Base-by-base conservation (phyloP, 805 yeast genomes). In the Candida pseudoglaebosa region DNA sequence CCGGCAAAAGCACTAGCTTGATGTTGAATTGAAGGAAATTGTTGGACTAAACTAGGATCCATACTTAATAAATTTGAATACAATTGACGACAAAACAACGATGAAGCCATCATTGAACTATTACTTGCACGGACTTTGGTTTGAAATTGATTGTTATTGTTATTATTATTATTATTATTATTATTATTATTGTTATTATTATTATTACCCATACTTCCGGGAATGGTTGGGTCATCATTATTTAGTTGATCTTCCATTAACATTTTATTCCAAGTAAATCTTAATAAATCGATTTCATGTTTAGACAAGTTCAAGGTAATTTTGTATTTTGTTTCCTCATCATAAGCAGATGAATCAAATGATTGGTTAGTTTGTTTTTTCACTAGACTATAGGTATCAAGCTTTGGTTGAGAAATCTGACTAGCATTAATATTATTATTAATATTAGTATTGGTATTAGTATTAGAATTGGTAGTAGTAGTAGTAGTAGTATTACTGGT, bases 1-100 rank as follows among this genome's bases (percentile, higher is more conserved):
- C 90, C 89, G 0, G 91, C 88, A 65, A 86, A 82, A 5, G 90
- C 75, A 12, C 78, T 75, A 1, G 93, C 88, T 61, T 87, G 95
- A 54, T 84, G 89, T 45, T 75, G 74, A 46, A 85, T 77, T 4
- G 85, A 77, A 0, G 95, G 95, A 56, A 83, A 84, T 53, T 79
- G 54, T 28, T 65, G 69, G 47, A 81, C 87, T 44, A 87, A 65
- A 10, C 63, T 64, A 0, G 86, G 80, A 47, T 74, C 77, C 73
- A 77, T 74, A 0, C 75, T 57, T 28, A 85, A 62, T 37, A 86
- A 60, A 52, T 84, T 86, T 37, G 79, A 74, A 60, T 85, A 86
- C 53, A 86, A 75, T 56, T 86, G 95, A 38, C 80, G 71, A 52
- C 91, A 84, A 55, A 86, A 86, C 21, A 83, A 60, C 1, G 86